Evolutionary conservation across 148 eudicot species (phyloP).

Genomic region (Selenicereus undatus): DNA sequence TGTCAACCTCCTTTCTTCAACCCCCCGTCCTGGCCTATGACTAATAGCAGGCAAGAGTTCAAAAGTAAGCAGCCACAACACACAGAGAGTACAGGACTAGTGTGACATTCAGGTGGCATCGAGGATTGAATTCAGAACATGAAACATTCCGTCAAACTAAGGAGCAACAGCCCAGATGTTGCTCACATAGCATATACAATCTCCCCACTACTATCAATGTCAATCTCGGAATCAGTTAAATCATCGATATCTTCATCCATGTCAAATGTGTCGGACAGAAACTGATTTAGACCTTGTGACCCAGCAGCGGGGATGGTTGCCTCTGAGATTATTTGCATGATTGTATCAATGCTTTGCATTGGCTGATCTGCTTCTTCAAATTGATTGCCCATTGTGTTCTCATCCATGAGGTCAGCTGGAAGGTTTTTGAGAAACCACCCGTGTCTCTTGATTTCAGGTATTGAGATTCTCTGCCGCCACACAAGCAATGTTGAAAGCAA

Average conservation of each 20-base stretch:
- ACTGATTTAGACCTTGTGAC: constrained; percentile 36
- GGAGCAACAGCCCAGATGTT: not conserved
- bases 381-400: constrained; percentile 50
- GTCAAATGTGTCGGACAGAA: constrained; percentile 41
- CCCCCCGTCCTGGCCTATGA: not conserved
- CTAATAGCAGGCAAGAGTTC: not conserved
- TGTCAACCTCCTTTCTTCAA: not conserved
- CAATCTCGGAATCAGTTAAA: constrained; percentile 77
- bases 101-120: not conserved
- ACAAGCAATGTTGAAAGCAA: not conserved
- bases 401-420: constrained; percentile 79
- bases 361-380: constrained; percentile 89
- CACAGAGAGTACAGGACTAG: not conserved
- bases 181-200: constrained; percentile 77
- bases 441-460: constrained; percentile 69
- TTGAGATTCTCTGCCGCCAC: constrained; percentile 73
- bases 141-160: not conserved
- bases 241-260: constrained; percentile 77
- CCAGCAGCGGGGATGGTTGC: constrained; percentile 87
- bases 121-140: not conserved
- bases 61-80: not conserved
- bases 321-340: constrained; percentile 93
- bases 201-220: constrained; percentile 93
- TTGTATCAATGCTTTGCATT: constrained; percentile 71
- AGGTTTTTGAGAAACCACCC: constrained; percentile 87